Evolutionary conservation across 2,329 filamentous ascomycete species (phyloP), one percentile per base, ranked within the genome.

Genomic region (Aschersonia sp.): DNA sequence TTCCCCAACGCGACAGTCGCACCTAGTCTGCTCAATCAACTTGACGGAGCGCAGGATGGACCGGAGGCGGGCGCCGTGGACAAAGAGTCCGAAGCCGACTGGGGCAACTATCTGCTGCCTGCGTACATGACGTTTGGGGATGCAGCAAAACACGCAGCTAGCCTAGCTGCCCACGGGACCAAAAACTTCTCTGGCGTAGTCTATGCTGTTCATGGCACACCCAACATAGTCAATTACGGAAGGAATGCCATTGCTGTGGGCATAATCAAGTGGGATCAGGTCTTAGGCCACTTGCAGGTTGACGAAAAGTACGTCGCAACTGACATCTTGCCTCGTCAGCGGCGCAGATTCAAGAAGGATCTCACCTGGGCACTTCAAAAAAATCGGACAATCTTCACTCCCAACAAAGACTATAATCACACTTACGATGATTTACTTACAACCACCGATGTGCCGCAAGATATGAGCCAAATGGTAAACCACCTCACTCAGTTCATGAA

Each of bases 181-280:
- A 31, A 30, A n/a, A 28, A 28, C n/a, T 44, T 30, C n/a, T 44
- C 43, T 5, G 43, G 43, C 4, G 42, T 48, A 3, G 47, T 48
- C 1, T 48, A 48, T n/a, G 43, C 32, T 28, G 43, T 48, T 3
- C 47, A 48, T 30, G 42, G 32, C 31, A 45, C 47, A 5, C 47
- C 47, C 9, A 48, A 48, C 31, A 45, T 48, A 1, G 28, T 48
- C 9, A 40, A 29, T 28, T 30, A 35, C 12, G 47, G 42, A 4
- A 38, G 30, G 4, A 30, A 20, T 4, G 31, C 43, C 30, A 31
- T 32, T 20, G 47, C 47, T 30, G 47, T 31, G 2, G 47, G 42
- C 10, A 42, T 41, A 20, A 48, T 48, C 29, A 3, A 20, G 4
- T 48, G 47, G 47, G 28, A 30, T 3, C 47, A 48, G 47, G 42